These are phyloP conservation scores for Marsdenia floribunda DNA, from an alignment of 257 asterid genomes.

Conservation along the genomic window DNA sequence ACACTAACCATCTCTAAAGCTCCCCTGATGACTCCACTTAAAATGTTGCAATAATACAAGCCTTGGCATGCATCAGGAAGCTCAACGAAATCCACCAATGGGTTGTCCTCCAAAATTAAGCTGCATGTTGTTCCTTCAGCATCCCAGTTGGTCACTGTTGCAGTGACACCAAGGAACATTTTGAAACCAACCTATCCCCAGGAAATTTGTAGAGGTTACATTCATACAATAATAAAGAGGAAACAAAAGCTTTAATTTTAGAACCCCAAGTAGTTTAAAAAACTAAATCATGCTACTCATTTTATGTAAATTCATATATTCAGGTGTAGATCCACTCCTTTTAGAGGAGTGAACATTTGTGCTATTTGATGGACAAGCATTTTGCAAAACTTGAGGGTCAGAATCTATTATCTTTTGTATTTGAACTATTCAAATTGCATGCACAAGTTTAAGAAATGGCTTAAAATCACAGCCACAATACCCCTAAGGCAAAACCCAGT, in stretches of 20 bases:
- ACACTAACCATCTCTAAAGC: constrained; percentile 92
- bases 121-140: constrained; percentile 94
- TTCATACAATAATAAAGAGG: not conserved
- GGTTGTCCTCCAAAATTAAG: constrained; percentile 88
- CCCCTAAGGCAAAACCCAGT: not conserved
- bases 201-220: not conserved
- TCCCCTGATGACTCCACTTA: constrained; percentile 92
- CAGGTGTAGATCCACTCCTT: not conserved
- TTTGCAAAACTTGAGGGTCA: not conserved
- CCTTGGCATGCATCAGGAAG: constrained; percentile 99
- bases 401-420: not conserved
- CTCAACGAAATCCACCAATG: constrained; percentile 94
- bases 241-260: not conserved
- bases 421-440: not conserved
- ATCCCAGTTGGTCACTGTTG: constrained; percentile 81
- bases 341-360: not conserved
- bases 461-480: not conserved
- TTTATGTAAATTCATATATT: not conserved
- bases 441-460: not conserved
- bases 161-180: constrained; percentile 87
- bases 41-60: constrained; percentile 79
- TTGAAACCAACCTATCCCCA: constrained; percentile 75
- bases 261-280: not conserved
- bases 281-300: not conserved
- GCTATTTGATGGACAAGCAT: not conserved